These are phyloP conservation scores for Fusarium nygamai DNA, from an alignment of 2,329 filamentous ascomycete species.

Conservation along the genomic window DNA sequence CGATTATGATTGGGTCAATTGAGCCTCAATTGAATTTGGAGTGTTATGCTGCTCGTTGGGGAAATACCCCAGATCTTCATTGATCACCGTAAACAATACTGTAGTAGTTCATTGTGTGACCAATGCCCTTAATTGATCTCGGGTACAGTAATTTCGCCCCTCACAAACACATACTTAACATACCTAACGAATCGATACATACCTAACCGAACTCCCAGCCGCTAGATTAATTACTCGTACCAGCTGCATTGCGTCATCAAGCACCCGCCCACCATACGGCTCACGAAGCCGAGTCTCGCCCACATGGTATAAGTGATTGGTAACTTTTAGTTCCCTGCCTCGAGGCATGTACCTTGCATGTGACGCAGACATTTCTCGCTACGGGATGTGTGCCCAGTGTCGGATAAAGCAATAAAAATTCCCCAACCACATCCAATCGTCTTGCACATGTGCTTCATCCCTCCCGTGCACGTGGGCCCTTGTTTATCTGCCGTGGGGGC, in stretches of 20 bases:
- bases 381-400: neutral
- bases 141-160: neutral
- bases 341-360: conserved; percentile 13
- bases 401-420: neutral
- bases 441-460: conserved; percentile 20
- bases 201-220: neutral
- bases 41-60: neutral
- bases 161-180: neutral
- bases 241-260: neutral
- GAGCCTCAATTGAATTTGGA: neutral
- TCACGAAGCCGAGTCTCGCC: neutral
- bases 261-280: neutral
- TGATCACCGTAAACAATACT: neutral
- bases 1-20: neutral
- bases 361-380: neutral
- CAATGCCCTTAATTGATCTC: neutral
- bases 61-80: neutral
- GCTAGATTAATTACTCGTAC: neutral
- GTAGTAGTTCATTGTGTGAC: neutral
- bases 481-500: neutral
- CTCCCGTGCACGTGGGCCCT: conserved; percentile 25
- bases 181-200: neutral
- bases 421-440: conserved; percentile 18
- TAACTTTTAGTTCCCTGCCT: neutral
- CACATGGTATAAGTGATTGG: conserved; percentile 29